Percentiles rank a stretch among this genome's conserved stretches.
phyloP scores from a whole-genome alignment of 805 yeast genomes.

The Cyberlindnera meyerae region DNA sequence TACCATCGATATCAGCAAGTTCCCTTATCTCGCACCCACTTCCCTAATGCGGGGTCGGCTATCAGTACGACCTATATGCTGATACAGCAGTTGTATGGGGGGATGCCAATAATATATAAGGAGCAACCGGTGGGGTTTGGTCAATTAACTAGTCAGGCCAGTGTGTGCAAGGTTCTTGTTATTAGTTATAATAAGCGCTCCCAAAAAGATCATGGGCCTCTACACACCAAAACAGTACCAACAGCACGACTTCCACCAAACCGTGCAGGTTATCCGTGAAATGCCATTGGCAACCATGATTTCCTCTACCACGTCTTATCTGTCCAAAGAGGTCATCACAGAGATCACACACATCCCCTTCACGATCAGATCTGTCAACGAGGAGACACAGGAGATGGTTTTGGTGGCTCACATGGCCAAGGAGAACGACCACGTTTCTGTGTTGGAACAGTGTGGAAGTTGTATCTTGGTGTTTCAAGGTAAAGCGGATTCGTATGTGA shows the following conservation, averaged over 20 bases:
- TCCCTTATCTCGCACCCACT: too few relatives aligned
- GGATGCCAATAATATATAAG: too few relatives aligned
- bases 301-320: conserved; percentile 24
- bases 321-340: conserved; percentile 29
- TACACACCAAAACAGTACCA: conserved; percentile 27
- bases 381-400: conserved; percentile 31
- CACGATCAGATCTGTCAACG: conserved; percentile 30
- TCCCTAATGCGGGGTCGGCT: too few relatives aligned
- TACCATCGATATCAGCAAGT: too few relatives aligned
- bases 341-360: conserved; percentile 58
- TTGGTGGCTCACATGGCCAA: conserved; percentile 54
- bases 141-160: too few relatives aligned
- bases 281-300: conserved; percentile 52
- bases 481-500: conserved; percentile 42
- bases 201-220: conserved; percentile 16
- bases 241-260: conserved; percentile 31
- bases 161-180: too few relatives aligned
- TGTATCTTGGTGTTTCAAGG: conserved; percentile 51
- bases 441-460: conserved; percentile 30
- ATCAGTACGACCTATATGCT: too few relatives aligned
- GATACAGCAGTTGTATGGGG: too few relatives aligned
- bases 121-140: too few relatives aligned
- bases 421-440: conserved; percentile 45
- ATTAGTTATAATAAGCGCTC: too few relatives aligned
- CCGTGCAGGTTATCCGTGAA: conserved; percentile 37